These are phyloP conservation scores for Lentinula detonsa DNA, from an alignment of 768 basidiomycete genomes.

Conservation along the genomic window DNA sequence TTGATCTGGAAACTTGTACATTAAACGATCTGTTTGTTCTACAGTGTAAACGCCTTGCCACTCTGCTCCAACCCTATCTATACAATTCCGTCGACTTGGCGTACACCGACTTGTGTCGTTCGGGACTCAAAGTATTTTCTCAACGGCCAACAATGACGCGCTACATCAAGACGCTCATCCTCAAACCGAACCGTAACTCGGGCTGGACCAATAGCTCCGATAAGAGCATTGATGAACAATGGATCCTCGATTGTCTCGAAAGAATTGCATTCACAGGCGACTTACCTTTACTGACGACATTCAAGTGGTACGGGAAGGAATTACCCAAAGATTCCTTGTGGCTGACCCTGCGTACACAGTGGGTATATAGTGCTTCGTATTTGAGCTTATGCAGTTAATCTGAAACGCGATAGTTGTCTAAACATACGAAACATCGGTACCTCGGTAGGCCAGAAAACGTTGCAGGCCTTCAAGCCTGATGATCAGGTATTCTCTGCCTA, in stretches of 20 bases:
- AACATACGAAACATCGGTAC: slow-evolving; percentile 11
- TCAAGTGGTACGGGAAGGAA: slow-evolving; percentile 15
- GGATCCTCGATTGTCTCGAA: slow-evolving; percentile 9
- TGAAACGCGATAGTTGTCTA: slow-evolving; percentile 10
- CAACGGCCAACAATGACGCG: background rate
- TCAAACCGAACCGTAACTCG: background rate
- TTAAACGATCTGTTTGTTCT: too few species aligned
- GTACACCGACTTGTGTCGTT: background rate
- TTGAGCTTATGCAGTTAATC: background rate
- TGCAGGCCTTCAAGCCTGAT: slow-evolving; percentile 7
- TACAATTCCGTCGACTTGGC: background rate
- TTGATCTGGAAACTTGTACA: background rate
- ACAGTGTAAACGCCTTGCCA: background rate
- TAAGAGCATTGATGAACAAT: slow-evolving; percentile 8
- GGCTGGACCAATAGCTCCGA: slow-evolving; percentile 1
- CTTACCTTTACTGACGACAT: slow-evolving; percentile 8
- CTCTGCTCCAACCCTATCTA: background rate
- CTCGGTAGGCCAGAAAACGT: slow-evolving; percentile 12
- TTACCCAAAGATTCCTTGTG: slow-evolving; percentile 14
- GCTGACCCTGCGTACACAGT: slow-evolving; percentile 12
- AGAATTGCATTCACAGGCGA: slow-evolving; percentile 8
- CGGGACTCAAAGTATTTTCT: background rate
- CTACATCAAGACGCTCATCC: background rate
- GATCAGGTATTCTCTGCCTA: slow-evolving; percentile 8
- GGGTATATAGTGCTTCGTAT: background rate